phyloP scores from a whole-genome alignment of 2,329 filamentous ascomycete species.

The Aspergillus terreus region DNA sequence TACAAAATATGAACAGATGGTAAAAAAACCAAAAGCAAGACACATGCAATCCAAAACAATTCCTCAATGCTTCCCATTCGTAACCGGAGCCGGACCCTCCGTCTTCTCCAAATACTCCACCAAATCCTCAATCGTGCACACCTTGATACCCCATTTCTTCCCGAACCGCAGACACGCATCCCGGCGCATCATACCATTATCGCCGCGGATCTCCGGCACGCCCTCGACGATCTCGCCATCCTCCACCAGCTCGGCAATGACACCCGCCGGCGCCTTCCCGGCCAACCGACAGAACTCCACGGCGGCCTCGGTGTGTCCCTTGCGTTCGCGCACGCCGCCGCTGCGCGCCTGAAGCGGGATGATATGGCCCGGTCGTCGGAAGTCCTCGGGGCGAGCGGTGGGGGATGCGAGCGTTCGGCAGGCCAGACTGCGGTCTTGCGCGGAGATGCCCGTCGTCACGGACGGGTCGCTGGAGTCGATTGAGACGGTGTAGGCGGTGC shows the following conservation, averaged over 20 bases:
- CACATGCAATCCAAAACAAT: slow-evolving; percentile 4
- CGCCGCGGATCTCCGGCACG: slow-evolving; percentile 59
- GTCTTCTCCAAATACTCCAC: slow-evolving; percentile 73
- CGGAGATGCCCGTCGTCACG: slow-evolving; percentile 85
- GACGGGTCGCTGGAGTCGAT: slow-evolving; percentile 72
- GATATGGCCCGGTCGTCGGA: slow-evolving; percentile 85
- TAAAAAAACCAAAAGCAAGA: slow-evolving; percentile 1
- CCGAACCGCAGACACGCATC: slow-evolving; percentile 88
- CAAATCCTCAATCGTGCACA: slow-evolving; percentile 92
- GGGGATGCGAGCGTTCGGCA: slow-evolving; percentile 74
- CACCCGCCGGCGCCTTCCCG: slow-evolving; percentile 70
- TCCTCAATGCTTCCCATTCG: slow-evolving; percentile 35
- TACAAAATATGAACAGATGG: background rate
- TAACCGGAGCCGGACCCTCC: slow-evolving; percentile 41
- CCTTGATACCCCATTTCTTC: slow-evolving; percentile 80
- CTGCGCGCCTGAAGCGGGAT: slow-evolving; percentile 75
- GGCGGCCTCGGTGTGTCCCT: slow-evolving; percentile 90
- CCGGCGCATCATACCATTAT: slow-evolving; percentile 82
- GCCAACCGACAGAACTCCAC: slow-evolving; percentile 85
- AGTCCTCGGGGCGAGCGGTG: slow-evolving; percentile 52
- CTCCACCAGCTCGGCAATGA: slow-evolving; percentile 88
- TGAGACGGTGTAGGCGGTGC: slow-evolving; percentile 89
- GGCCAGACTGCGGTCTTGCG: slow-evolving; percentile 78
- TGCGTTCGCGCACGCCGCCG: slow-evolving; percentile 75
- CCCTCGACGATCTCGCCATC: slow-evolving; percentile 73